Evolutionary conservation across 352 stramenopile genomes (phyloP).

Genomic region (Phytopythium vexans): DNA sequence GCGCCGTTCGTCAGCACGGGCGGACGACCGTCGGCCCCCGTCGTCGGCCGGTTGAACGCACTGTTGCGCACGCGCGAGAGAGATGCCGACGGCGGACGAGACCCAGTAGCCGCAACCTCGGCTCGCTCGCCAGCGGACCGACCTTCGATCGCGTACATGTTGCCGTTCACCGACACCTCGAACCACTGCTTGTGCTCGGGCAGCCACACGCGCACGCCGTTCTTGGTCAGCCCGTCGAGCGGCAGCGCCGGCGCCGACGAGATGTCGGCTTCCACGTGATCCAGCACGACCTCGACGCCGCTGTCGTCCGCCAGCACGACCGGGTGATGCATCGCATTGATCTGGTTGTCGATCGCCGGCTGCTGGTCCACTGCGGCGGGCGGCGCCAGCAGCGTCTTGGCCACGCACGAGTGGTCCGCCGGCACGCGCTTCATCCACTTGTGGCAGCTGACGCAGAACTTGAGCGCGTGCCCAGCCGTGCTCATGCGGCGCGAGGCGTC

Average conservation of each 20-base stretch:
- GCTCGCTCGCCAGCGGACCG: slow-evolving; percentile 14
- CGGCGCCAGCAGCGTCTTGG: slow-evolving; percentile 19
- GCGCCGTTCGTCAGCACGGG: slow-evolving; percentile 63
- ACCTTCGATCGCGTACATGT: slow-evolving; percentile 63
- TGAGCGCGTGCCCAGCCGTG: slow-evolving; percentile 61
- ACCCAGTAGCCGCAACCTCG: too few species aligned
- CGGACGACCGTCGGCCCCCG: slow-evolving; percentile 23
- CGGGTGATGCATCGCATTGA: slow-evolving; percentile 12
- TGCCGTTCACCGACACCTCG: slow-evolving; percentile 79
- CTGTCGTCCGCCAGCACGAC: slow-evolving; percentile 10
- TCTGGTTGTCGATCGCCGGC: slow-evolving; percentile 1
- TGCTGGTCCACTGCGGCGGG: not conserved
- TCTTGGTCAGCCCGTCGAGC: slow-evolving; percentile 78
- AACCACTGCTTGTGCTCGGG: slow-evolving; percentile 71
- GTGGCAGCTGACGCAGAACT: slow-evolving; percentile 46
- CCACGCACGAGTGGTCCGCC: slow-evolving; percentile 42
- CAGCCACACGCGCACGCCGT: slow-evolving; percentile 77
- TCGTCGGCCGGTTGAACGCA: slow-evolving; percentile 63
- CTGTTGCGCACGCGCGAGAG: slow-evolving; percentile 32
- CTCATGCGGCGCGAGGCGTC: slow-evolving; percentile 48
- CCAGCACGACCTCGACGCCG: slow-evolving; percentile 19
- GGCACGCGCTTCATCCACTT: slow-evolving; percentile 51
- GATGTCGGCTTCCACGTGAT: slow-evolving; percentile 45
- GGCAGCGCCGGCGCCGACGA: slow-evolving; percentile 33
- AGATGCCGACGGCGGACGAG: too few species aligned